Percentiles rank a stretch among this genome's conserved stretches.
These are phyloP conservation scores for Cryphonectria carpinicola DNA, from an alignment of 2,329 filamentous ascomycete species.

Conservation along the genomic window DNA sequence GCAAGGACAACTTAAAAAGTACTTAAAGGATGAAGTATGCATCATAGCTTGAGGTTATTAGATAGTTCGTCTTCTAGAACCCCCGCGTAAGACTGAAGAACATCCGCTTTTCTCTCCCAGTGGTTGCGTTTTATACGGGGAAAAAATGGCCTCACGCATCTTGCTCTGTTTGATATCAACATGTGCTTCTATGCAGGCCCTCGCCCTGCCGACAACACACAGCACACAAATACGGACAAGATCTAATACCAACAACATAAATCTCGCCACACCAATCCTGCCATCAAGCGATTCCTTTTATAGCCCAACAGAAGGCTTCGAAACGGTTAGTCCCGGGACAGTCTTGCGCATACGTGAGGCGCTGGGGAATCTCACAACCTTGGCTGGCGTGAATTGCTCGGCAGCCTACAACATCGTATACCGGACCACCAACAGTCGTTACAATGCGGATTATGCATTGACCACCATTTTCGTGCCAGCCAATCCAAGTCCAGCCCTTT, in stretches of 20 bases:
- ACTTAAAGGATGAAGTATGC: neutral
- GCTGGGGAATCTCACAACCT: constrained; percentile 34
- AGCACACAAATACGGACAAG: neutral
- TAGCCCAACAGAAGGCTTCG: constrained; percentile 37
- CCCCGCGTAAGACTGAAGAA: neutral
- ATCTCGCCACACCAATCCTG: constrained; percentile 28
- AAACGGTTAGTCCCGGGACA: constrained; percentile 34
- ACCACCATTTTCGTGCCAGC: constrained; percentile 42
- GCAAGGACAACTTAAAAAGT: neutral
- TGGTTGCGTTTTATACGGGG: neutral
- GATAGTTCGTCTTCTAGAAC: neutral
- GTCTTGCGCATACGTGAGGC: constrained; percentile 37
- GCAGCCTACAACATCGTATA: constrained; percentile 43
- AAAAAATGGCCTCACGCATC: constrained; percentile 15
- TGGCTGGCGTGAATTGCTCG: constrained; percentile 29
- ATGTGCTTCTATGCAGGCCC: neutral
- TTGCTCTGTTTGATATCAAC: constrained; percentile 4
- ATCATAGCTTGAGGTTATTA: neutral
- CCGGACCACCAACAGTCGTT: constrained; percentile 42
- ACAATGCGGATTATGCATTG: constrained; percentile 43
- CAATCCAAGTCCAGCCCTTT: constrained; percentile 34
- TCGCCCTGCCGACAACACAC: neutral
- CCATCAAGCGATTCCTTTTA: constrained; percentile 42
- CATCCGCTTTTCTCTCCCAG: neutral
- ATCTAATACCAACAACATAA: neutral